A percentile compares a stretch with the other conserved stretches of the same genome.
Conservation (phyloP, 2,329 filamentous ascomycete genomes). For the Penicillium sp. region DNA sequence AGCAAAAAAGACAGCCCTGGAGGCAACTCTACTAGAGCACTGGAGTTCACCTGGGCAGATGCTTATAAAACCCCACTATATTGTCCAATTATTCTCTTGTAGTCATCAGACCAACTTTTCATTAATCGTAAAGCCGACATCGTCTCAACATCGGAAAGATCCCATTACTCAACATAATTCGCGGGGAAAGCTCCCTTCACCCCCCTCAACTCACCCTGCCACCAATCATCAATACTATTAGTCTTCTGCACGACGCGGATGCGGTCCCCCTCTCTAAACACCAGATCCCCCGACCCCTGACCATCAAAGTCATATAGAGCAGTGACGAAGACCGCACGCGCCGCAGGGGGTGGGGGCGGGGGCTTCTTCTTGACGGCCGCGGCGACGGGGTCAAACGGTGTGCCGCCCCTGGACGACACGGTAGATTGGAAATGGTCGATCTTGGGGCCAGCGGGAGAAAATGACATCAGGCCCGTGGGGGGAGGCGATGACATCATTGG, state of each 20-base stretch:
- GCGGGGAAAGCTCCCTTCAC: conserved; percentile 74
- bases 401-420: neutral
- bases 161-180: conserved; percentile 67
- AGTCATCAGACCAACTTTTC: too few relatives aligned
- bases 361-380: conserved; percentile 71
- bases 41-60: too few relatives aligned
- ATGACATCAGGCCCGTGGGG: conserved; percentile 10
- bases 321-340: conserved; percentile 61
- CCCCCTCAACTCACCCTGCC: conserved; percentile 75
- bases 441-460: conserved; percentile 38
- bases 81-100: too few relatives aligned
- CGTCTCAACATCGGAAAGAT: too few relatives aligned
- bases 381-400: neutral
- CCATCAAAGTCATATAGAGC: conserved; percentile 76
- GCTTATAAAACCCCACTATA: too few relatives aligned
- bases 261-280: conserved; percentile 74
- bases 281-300: conserved; percentile 69
- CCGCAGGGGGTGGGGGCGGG: conserved; percentile 67
- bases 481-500: conserved; percentile 11
- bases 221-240: conserved; percentile 81
- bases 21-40: too few relatives aligned
- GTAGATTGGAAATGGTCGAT: conserved; percentile 23
- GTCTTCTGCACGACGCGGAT: conserved; percentile 80
- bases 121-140: neutral
- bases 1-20: too few relatives aligned